phyloP scores from a whole-genome alignment of 805 yeast genomes.

The Saccharomycopsis sp. region DNA sequence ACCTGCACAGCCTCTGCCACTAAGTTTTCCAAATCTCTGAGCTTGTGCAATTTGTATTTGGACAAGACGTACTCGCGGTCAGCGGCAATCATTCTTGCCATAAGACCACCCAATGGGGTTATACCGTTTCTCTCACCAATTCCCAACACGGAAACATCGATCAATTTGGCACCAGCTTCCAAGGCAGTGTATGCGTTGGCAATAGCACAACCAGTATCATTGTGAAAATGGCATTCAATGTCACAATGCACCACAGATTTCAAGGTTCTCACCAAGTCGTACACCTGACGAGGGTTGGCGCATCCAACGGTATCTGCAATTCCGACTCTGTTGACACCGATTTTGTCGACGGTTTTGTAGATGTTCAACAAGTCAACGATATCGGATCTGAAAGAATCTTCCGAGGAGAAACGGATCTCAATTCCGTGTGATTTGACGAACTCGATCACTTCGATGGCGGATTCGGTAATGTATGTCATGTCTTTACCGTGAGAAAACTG shows the following conservation, averaged over 20 bases:
- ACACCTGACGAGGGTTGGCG: constrained; percentile 98
- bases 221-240: constrained; percentile 97
- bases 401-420: constrained; percentile 94
- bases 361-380: constrained; percentile 91
- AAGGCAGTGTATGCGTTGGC: constrained; percentile 97
- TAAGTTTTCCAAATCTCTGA: constrained; percentile 89
- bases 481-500: constrained; percentile 97
- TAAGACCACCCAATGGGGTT: constrained; percentile 93
- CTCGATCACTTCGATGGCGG: constrained; percentile 95
- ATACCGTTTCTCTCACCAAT: constrained; percentile 99
- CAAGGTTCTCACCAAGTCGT: constrained; percentile 90
- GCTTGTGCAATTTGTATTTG: constrained; percentile 91
- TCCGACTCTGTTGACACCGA: constrained; percentile 98
- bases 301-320: constrained; percentile 99
- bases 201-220: constrained; percentile 98
- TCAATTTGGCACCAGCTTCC: constrained; percentile 94
- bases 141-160: constrained; percentile 93
- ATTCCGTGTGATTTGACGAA: constrained; percentile 95
- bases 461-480: constrained; percentile 94
- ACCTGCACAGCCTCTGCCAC: constrained; percentile 98
- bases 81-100: constrained; percentile 99
- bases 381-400: constrained; percentile 96
- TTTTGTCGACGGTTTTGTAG: constrained; percentile 92
- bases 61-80: constrained; percentile 92
- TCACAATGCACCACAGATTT: constrained; percentile 93